phyloP scores from a whole-genome alignment of 495 filamentous ascomycete genomes.

The Penicillium salamii region DNA sequence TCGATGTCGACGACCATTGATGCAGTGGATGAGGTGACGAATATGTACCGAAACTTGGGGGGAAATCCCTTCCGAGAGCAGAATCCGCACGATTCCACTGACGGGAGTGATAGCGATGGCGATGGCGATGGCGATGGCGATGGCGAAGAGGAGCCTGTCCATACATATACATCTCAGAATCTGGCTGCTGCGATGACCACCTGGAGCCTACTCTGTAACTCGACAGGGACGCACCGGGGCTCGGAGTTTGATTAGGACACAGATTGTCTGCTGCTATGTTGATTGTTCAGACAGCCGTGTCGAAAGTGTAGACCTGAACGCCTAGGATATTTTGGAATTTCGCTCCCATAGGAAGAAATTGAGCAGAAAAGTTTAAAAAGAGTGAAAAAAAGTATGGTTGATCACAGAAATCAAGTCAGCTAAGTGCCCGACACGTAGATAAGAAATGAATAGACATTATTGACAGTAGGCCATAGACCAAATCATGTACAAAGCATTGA shows the following conservation, averaged over 20 bases:
- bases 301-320: too few species aligned
- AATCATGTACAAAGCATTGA: slow-evolving; percentile 27
- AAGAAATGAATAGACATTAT: slow-evolving; percentile 29
- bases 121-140: slow-evolving; percentile 13
- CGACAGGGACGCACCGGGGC: too few species aligned
- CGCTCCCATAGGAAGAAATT: too few species aligned
- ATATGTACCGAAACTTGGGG: slow-evolving; percentile 8
- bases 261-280: too few species aligned
- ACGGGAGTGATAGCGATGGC: slow-evolving; percentile 14
- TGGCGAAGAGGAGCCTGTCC: background rate
- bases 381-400: too few species aligned
- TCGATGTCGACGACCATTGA: background rate
- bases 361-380: too few species aligned
- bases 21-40: slow-evolving; percentile 4
- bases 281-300: too few species aligned
- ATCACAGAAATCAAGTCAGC: too few species aligned
- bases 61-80: background rate
- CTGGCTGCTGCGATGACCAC: slow-evolving; percentile 5
- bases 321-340: too few species aligned
- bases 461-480: slow-evolving; percentile 21
- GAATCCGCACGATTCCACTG: background rate
- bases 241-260: too few species aligned
- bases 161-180: background rate
- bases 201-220: slow-evolving; percentile 12
- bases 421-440: too few species aligned